Conservation (phyloP, 768 basidiomycete species). For the Collybiopsis confluens region DNA sequence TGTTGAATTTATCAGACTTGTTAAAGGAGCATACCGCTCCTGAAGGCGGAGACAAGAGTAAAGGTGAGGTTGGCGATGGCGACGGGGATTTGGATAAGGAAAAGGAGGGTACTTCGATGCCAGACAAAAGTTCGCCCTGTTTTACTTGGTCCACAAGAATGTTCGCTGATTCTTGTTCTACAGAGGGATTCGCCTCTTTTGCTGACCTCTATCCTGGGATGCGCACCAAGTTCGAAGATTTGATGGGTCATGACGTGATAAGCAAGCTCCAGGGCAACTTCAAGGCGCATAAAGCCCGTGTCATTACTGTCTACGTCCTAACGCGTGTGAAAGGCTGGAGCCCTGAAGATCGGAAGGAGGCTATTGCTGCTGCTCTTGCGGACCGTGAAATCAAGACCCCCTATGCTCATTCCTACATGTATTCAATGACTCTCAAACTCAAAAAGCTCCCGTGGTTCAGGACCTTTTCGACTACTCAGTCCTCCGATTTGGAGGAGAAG, state of each 20-base stretch:
- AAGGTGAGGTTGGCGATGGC: too few species aligned
- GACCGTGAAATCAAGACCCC: neutral
- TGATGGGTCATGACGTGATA: neutral
- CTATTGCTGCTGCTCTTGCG: constrained; percentile 1
- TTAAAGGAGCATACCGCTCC: neutral
- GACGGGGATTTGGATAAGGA: too few species aligned
- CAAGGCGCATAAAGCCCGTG: constrained; percentile 13
- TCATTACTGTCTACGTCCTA: constrained; percentile 9
- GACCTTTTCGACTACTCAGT: neutral
- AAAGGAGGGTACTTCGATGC: neutral
- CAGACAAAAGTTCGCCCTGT: too few species aligned
- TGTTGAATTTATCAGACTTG: neutral
- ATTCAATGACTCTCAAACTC: too few species aligned
- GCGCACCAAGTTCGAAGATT: neutral
- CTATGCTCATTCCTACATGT: neutral
- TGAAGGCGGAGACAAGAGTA: too few species aligned
- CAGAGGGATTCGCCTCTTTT: neutral
- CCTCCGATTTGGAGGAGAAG: neutral
- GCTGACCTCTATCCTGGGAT: neutral
- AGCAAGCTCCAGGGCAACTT: neutral
- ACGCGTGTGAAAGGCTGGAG: constrained; percentile 12
- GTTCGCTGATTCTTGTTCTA: too few species aligned
- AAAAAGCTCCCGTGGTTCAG: neutral
- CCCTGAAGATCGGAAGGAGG: constrained; percentile 8
- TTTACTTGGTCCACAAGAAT: neutral